Conservation (phyloP, 441 rosid genomes). For the Erodium moschatum region DNA sequence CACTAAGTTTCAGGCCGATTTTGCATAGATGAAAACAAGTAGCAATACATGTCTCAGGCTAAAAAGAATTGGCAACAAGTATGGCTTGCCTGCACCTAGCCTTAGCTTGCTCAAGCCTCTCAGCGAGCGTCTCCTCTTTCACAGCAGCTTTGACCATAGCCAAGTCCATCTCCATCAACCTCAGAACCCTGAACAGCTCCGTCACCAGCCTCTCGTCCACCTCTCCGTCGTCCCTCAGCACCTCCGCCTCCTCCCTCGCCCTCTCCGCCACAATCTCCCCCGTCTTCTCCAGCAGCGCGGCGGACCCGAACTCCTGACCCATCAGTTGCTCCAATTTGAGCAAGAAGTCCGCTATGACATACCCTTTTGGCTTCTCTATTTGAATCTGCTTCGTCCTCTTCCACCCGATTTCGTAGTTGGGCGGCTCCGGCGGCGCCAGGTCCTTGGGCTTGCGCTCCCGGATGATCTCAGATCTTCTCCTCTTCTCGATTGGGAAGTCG, state of each 20-base stretch:
- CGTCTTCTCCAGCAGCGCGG: slow-evolving; percentile 57
- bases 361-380: slow-evolving; percentile 66
- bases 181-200: slow-evolving; percentile 73
- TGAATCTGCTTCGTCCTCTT: slow-evolving; percentile 55
- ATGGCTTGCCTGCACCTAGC: slow-evolving; percentile 91
- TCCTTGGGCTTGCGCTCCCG: slow-evolving; percentile 40
- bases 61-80: slow-evolving; percentile 76
- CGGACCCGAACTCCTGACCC: slow-evolving; percentile 69
- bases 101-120: slow-evolving; percentile 71
- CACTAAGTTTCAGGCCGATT: no score
- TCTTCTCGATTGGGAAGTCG: slow-evolving; percentile 65
- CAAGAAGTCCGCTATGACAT: slow-evolving; percentile 71
- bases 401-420: slow-evolving; percentile 80
- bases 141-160: slow-evolving; percentile 90
- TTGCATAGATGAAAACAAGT: no score
- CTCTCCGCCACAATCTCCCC: slow-evolving; percentile 86
- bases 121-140: slow-evolving; percentile 57
- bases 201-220: slow-evolving; percentile 80
- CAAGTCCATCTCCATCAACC: slow-evolving; percentile 92
- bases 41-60: no score
- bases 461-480: slow-evolving; percentile 57
- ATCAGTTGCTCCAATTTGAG: slow-evolving; percentile 62
- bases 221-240: slow-evolving; percentile 65
- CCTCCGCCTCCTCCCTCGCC: slow-evolving; percentile 80
- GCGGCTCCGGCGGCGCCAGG: slow-evolving; percentile 49